Base-by-base conservation (phyloP, 805 yeast genomes). In the Ogataea saltuana region DNA sequence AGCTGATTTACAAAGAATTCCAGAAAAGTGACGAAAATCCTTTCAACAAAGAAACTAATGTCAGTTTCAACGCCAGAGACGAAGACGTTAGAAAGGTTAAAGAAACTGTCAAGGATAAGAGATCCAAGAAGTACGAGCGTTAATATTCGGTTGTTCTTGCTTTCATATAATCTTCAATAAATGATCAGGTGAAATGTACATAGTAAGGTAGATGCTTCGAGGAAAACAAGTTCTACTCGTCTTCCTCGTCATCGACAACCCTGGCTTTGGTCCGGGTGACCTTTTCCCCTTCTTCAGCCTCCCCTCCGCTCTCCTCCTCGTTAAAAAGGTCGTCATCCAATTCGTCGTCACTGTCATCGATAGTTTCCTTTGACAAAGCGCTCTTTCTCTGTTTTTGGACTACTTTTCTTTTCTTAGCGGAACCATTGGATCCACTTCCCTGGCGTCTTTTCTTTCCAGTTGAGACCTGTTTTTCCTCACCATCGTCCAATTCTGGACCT, bases 11-110 rank as follows among this genome's bases (percentile, higher is more conserved):
- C 66, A 86, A 85, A 68, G 96, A 87, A 68, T 87, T 87, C 72
- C 83, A 83, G 65, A 86, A 84, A 69, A 74, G 83, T 34, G 80
- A 81, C 13, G 88, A 84, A 56, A 87, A 87, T 64, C 96, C 96
- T 35, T 82, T 87, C 79, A 87, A 87, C 69, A 89, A 83, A 65
- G 81, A 71, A 42, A 81, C 85, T 25, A 81, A 75, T 47, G 71
- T 83, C 26, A 60, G 67, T 30, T 83, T 71, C 68, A 82, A 87
- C 57, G 88, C 95, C 12, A 68, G 69, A 61, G 76, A 74, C 63
- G 67, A 67, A 5, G 76, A 72, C 20, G 75, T 83, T 37, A 72
- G 72, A 56, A 55, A 63, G 5, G 48, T 53, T 33, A 64, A 62
- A 47, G 52, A 51, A 12, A 36, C 50, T 19, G 52, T 64, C 17